These are phyloP conservation scores for Rhynchospora tenuis DNA, from an alignment of 176 grass and related monocot genomes.

Conservation along the genomic window DNA sequence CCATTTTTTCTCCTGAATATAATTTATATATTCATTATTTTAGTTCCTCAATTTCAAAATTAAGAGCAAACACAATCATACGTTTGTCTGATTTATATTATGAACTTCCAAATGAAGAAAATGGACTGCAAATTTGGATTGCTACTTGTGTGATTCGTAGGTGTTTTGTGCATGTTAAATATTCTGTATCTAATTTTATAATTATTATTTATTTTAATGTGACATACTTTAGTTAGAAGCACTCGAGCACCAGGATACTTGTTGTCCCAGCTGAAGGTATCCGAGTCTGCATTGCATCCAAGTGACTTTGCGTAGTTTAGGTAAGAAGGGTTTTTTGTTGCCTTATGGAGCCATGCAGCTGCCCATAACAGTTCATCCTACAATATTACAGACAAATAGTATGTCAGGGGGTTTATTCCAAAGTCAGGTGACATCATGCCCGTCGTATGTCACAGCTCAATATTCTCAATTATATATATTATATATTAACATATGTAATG, in stretches of 20 bases:
- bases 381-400: background rate
- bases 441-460: background rate
- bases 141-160: background rate
- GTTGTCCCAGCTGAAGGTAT: conserved; percentile 40
- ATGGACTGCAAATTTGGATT: background rate
- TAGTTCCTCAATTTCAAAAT: background rate
- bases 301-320: conserved; percentile 23
- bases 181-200: background rate
- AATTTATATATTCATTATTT: background rate
- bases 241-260: conserved; percentile 23
- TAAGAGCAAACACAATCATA: background rate
- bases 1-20: background rate
- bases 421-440: background rate
- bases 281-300: background rate
- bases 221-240: conserved; percentile 25
- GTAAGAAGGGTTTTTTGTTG: conserved; percentile 20
- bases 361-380: conserved; percentile 44
- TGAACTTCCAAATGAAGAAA: background rate
- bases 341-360: conserved; percentile 35
- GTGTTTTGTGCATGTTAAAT: background rate
- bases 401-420: background rate
- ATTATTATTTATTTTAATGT: background rate
- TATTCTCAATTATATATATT: background rate
- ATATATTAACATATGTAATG: background rate
- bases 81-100: background rate